A percentile compares a stretch with the other conserved stretches of the same genome.
These are phyloP conservation scores for Cyclotella baltica DNA, from an alignment of 108 stramenopile species.

Conservation along the genomic window DNA sequence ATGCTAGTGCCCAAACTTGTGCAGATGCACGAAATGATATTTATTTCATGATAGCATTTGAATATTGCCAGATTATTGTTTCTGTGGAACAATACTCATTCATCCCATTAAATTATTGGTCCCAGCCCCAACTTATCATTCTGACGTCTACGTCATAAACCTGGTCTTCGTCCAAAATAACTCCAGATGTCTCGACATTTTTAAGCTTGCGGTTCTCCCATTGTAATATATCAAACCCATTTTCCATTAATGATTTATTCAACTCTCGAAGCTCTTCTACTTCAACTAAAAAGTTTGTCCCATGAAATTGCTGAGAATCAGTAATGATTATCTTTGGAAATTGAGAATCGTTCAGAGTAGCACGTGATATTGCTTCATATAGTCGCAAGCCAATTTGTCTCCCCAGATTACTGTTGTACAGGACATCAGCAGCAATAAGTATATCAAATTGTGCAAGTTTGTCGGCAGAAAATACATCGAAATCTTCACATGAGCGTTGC, in stretches of 20 bases:
- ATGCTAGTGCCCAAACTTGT: too few relatives aligned
- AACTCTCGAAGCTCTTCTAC: slow-evolving; percentile 42
- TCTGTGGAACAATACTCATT: too few relatives aligned
- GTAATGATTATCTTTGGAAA: slow-evolving; percentile 61
- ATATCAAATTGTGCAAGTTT: slow-evolving; percentile 62
- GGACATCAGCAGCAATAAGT: slow-evolving; percentile 78
- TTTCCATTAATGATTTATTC: slow-evolving; percentile 19
- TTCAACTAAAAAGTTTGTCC: slow-evolving; percentile 60
- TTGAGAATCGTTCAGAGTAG: slow-evolving; percentile 14
- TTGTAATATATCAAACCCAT: slow-evolving; percentile 35
- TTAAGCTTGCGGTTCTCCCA: slow-evolving; percentile 57
- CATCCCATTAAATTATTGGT: too few relatives aligned
- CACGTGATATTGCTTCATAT: slow-evolving; percentile 52
- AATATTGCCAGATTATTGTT: too few relatives aligned
- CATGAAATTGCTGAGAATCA: slow-evolving; percentile 82
- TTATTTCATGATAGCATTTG: too few relatives aligned
- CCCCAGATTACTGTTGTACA: slow-evolving; percentile 75
- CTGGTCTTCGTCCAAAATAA: slow-evolving; percentile 80
- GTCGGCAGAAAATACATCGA: slow-evolving; percentile 49
- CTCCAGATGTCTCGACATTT: slow-evolving; percentile 70
- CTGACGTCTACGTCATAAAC: slow-evolving; percentile 75
- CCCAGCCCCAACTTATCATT: slow-evolving; percentile 68
- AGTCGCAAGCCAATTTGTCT: slow-evolving; percentile 64
- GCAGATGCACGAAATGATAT: too few relatives aligned
- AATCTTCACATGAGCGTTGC: slow-evolving; percentile 13